Conservation (phyloP, 2,329 filamentous ascomycete species). For the Fusarium chlamydosporum region DNA sequence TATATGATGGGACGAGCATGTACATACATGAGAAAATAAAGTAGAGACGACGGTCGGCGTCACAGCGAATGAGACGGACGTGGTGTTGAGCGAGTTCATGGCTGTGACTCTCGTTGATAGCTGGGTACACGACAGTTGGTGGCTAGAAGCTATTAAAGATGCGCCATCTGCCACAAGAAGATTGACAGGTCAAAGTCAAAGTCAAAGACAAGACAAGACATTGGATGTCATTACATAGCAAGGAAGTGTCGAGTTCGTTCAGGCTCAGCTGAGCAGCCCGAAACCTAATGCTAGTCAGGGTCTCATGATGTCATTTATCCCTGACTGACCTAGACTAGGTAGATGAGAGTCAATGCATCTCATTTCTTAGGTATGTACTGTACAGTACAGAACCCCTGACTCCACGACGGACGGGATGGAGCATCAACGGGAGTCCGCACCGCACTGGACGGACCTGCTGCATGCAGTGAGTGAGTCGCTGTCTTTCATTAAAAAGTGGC, state of each 20-base stretch:
- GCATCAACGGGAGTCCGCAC: constrained; percentile 6
- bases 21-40: constrained; percentile 83
- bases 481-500: constrained; percentile 30
- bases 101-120: constrained; percentile 4
- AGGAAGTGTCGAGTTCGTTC: constrained; percentile 7
- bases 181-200: not conserved
- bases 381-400: constrained; percentile 38
- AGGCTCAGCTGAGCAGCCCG: constrained; percentile 37
- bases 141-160: constrained; percentile 19
- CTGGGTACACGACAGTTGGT: constrained; percentile 19
- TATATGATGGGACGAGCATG: constrained; percentile 3
- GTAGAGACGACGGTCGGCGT: constrained; percentile 91
- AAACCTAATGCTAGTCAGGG: constrained; percentile 37
- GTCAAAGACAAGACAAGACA: constrained; percentile 4
- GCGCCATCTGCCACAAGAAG: constrained; percentile 30
- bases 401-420: constrained; percentile 30
- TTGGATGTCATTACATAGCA: not conserved
- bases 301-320: constrained; percentile 50
- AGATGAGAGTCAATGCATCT: constrained; percentile 20
- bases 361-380: not conserved
- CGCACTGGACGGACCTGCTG: constrained; percentile 3
- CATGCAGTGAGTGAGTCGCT: constrained; percentile 40
- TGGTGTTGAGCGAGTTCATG: constrained; percentile 77
- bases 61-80: constrained; percentile 85
- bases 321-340: constrained; percentile 7